Evolutionary conservation across 352 stramenopile genomes (phyloP), one percentile per base, ranked within the genome.

Genomic region (Phytophthora europaea): DNA sequence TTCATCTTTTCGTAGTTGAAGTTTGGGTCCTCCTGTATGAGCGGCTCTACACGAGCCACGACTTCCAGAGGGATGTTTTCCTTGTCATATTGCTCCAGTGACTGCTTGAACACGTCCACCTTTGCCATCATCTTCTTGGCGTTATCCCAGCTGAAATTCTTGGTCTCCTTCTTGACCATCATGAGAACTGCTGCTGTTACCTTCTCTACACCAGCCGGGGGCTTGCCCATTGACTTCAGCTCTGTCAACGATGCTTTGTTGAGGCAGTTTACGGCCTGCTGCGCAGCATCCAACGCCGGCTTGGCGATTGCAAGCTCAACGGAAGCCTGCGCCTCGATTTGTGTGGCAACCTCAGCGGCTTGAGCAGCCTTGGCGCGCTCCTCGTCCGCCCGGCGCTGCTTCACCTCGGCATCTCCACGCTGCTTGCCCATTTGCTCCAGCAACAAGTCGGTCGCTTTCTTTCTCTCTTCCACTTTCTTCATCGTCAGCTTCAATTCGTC

Each of bases 101-200:
- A 81, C 40, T 94, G 79, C 79, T 98, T 98, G 80, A 98, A 98
- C 6, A 92, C 82, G 65, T 98, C 94, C 13, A 97, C 88, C 40
- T 98, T 98, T 2, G 94, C 94, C 94, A 98, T 98, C 94, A 98
- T 98, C 71, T 98, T 98, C 82, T 98, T 98, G 12, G 94, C 94
- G 66, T 97, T 98, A 43, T 98, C 94, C 94, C 94, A 98, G 48
- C 87, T 93, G 52, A 98, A 97, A 67, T 98, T 97, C 61, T 96
- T 96, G 38, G 94, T 98, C 73, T 98, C 94, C 48, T 94, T 88
- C 78, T 98, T 98, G n/a, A 98, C 52, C 79, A 98, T 92, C 75
- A 98, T 98, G 2, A 98, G 74, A 34, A 98, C 81, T 0, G 91
- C 91, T 7, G 89, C 89, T 0, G 94, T 98, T 8, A 98, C 93